phyloP scores from a whole-genome alignment of 2,329 filamentous ascomycete species.

The Akanthomyces muscarius region DNA sequence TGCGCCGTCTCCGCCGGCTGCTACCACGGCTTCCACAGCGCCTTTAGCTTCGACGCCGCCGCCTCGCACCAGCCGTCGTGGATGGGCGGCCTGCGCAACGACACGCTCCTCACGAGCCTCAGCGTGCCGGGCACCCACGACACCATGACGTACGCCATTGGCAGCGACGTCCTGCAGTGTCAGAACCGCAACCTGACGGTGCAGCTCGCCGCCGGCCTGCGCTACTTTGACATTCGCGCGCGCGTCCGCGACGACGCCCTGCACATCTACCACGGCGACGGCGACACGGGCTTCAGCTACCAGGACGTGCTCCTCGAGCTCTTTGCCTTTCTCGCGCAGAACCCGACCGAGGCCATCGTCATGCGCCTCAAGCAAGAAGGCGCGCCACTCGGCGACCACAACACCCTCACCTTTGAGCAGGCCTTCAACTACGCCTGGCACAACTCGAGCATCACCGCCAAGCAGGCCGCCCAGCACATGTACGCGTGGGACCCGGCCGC shows the following conservation, averaged over 20 bases:
- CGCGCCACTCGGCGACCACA: slow-evolving; percentile 31
- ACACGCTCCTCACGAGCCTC: slow-evolving; percentile 38
- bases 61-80: slow-evolving; percentile 29
- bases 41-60: slow-evolving; percentile 35
- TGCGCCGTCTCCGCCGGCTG: slow-evolving; percentile 26
- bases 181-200: slow-evolving; percentile 43
- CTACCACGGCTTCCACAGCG: slow-evolving; percentile 32
- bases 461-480: slow-evolving; percentile 35
- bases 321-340: slow-evolving; percentile 41
- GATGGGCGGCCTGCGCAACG: slow-evolving; percentile 40
- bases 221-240: slow-evolving; percentile 48
- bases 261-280: slow-evolving; percentile 44
- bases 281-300: slow-evolving; percentile 43
- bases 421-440: slow-evolving; percentile 41
- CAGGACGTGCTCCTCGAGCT: slow-evolving; percentile 40
- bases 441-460: slow-evolving; percentile 31
- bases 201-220: slow-evolving; percentile 45
- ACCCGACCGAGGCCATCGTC: slow-evolving; percentile 45
- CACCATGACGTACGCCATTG: slow-evolving; percentile 45
- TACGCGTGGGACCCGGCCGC: slow-evolving; percentile 29
- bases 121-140: slow-evolving; percentile 52
- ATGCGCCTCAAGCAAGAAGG: slow-evolving; percentile 50
- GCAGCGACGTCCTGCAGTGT: slow-evolving; percentile 37
- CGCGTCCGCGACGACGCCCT: slow-evolving; percentile 40
- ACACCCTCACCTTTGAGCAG: slow-evolving; percentile 41